A percentile compares a stretch with the other conserved stretches of the same genome.
Evolutionary conservation across 352 stramenopile species (phyloP).

Genomic region (Pythium utonaiense): DNA sequence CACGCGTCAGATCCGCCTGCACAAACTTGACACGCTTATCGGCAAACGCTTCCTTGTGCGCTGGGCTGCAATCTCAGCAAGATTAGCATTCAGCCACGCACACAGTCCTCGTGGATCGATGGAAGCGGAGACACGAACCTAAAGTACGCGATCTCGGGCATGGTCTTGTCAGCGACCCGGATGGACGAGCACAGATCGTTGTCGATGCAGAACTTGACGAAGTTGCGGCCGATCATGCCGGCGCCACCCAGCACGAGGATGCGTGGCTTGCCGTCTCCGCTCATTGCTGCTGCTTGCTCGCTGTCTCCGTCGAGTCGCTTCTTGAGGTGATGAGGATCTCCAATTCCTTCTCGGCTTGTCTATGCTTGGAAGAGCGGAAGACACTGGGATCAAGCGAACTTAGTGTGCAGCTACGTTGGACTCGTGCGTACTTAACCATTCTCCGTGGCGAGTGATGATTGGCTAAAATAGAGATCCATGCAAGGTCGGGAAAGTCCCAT

Average conservation of each 20-base stretch:
- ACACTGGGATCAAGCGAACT: conserved; percentile 7
- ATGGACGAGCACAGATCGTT: conserved; percentile 61
- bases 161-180: conserved; percentile 83
- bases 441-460: not conserved
- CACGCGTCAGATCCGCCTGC: conserved; percentile 77
- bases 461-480: not conserved
- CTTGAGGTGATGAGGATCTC: not conserved
- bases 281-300: conserved; percentile 8
- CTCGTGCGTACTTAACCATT: conserved; percentile 3
- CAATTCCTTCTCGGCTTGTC: not conserved
- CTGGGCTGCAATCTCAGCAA: conserved; percentile 14
- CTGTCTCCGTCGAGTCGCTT: not conserved
- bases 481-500: not conserved
- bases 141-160: conserved; percentile 88
- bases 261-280: conserved; percentile 43
- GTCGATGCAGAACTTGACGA: conserved; percentile 78
- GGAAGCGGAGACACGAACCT: conserved; percentile 25
- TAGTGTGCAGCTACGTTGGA: not conserved
- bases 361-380: not conserved
- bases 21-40: conserved; percentile 73
- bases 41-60: conserved; percentile 66
- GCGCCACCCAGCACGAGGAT: conserved; percentile 82
- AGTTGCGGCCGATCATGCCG: conserved; percentile 87
- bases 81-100: conserved; percentile 3
- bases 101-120: not conserved